These are phyloP conservation scores for Gloeopeniophorella convolvens DNA, from an alignment of 768 basidiomycete species.

Conservation along the genomic window DNA sequence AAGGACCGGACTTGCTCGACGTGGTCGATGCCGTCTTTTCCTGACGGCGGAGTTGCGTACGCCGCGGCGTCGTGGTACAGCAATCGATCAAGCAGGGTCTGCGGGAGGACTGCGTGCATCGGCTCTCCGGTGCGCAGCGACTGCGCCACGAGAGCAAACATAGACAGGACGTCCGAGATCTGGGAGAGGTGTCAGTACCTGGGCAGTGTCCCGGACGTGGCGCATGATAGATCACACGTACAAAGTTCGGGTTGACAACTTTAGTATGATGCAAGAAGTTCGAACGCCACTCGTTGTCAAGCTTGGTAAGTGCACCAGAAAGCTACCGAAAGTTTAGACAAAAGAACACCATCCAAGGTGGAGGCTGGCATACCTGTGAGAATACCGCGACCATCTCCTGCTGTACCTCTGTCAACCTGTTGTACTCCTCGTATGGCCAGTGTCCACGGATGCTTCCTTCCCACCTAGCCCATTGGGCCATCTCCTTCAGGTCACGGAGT, in stretches of 20 bases:
- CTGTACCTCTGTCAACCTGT: conserved; percentile 35
- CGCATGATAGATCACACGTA: conserved; percentile 24
- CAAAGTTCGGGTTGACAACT: conserved; percentile 51
- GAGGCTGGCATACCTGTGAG: conserved; percentile 28
- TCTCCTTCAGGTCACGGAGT: conserved; percentile 29
- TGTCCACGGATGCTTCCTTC: conserved; percentile 45
- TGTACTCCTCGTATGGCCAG: conserved; percentile 47
- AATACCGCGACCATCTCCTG: conserved; percentile 35
- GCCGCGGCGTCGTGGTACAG: conserved; percentile 35
- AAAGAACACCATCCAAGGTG: neutral
- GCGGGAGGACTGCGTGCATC: no score
- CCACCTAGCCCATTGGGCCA: conserved; percentile 37
- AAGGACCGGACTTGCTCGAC: conserved; percentile 9
- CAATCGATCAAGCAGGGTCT: conserved; percentile 38
- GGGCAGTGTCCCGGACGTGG: neutral
- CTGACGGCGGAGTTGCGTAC: neutral
- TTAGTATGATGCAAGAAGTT: conserved; percentile 38
- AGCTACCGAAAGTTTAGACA: conserved; percentile 26
- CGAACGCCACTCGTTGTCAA: conserved; percentile 37
- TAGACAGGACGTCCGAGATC: conserved; percentile 39
- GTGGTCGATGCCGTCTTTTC: conserved; percentile 12
- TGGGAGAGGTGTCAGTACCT: conserved; percentile 15
- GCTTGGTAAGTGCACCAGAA: conserved; percentile 35
- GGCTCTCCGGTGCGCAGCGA: conserved; percentile 41
- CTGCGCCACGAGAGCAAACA: conserved; percentile 32